These are phyloP conservation scores for Ganoderma leucocontextum DNA, from an alignment of 1,284 basidiomycete genomes.

Conservation along the genomic window DNA sequence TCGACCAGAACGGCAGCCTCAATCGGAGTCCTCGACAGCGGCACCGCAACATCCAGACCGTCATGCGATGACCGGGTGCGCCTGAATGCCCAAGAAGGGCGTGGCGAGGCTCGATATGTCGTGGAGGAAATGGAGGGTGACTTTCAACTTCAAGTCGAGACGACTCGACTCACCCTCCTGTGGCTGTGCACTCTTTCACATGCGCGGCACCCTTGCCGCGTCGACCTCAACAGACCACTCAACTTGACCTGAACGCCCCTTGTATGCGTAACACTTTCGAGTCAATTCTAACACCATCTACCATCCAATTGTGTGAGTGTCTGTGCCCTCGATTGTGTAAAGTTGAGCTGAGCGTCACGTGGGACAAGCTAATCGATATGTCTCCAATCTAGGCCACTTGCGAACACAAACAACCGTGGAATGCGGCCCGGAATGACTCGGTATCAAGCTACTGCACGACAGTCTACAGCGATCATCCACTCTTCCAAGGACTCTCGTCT, in stretches of 20 bases:
- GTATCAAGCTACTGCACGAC: neutral
- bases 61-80: neutral
- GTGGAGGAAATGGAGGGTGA: neutral
- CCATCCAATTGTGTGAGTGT: neutral
- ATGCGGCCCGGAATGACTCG: constrained; percentile 7
- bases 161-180: neutral
- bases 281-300: neutral
- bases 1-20: constrained; percentile 14
- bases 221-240: neutral
- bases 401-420: neutral
- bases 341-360: neutral
- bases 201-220: neutral
- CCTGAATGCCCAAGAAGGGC: neutral
- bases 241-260: neutral
- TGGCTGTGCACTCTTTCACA: constrained; percentile 13
- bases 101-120: neutral
- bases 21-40: neutral
- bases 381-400: neutral
- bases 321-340: neutral
- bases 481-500: neutral
- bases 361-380: neutral
- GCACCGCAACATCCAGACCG: constrained; percentile 1
- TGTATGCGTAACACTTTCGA: neutral
- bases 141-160: neutral
- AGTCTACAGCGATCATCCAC: neutral